Base-by-base conservation (phyloP, 2,329 filamentous ascomycete genomes). In the Alternaria burnsii region DNA sequence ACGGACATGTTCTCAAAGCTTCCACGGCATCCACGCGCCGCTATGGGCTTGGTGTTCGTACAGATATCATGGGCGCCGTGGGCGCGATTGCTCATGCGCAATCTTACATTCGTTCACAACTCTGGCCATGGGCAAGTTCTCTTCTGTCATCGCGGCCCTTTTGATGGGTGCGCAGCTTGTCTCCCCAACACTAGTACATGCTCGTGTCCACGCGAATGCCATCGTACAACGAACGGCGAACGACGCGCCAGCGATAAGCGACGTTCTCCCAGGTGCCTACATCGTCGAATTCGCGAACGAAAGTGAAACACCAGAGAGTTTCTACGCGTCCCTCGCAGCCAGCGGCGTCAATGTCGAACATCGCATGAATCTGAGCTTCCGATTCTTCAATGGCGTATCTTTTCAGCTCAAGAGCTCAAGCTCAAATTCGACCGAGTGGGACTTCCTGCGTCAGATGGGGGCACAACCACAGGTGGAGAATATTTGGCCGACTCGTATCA, bases 231-330 rank as follows among this genome's bases (percentile, higher is more conserved):
- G 42, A 47, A 26, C 50, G 16, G 28, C 26, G 40, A 47, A 46
- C 30, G 43, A 55, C 26, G 52, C 32, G n/a, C 14, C 52, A 1
- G 41, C 38, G 5, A 40, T 34, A 20, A 40, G 20, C 34, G 41
- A 42, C 40, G 26, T 61, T 16, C 14, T 65, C 3, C 46, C 53
- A 2, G 61, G 47, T 28, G 55, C 52, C 7, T 70, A 67, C 38
- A 69, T 70, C 43, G 68, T 65, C 36, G 68, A 70, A 50, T 67
- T 70, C 38, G 51, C 51, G 14, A 20, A 55, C 26, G 66, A 65
- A 10, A 20, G 62, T 53, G 58, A 59, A 20, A 64, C 60, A 11
- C 38, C 55, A n/a, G 58, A 50, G 14, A 52, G 41, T n/a, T 65
- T 68, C 40, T 69, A 67, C 30, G 53, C 52, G 6, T 61, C 59